Evolutionary conservation across 768 basidiomycete genomes (phyloP).

Genomic region (Tephrocybe rancida): DNA sequence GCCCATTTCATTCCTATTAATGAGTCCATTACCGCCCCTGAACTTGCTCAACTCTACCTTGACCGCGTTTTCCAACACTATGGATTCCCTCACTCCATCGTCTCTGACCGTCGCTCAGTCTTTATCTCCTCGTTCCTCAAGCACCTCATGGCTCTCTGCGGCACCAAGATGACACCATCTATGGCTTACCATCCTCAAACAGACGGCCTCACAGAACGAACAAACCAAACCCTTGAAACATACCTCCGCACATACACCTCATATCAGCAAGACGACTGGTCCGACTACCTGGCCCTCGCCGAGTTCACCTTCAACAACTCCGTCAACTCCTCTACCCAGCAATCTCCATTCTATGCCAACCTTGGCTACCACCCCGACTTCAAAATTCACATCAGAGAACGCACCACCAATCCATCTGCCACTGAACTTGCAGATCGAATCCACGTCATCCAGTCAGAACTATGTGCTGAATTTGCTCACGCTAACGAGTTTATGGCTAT

Average conservation of each 20-base stretch:
- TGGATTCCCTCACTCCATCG: constrained; percentile 33
- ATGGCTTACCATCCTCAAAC: constrained; percentile 23
- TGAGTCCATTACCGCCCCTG: constrained; percentile 25
- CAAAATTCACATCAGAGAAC: constrained; percentile 26
- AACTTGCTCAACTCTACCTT: constrained; percentile 37
- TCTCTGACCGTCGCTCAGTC: constrained; percentile 31
- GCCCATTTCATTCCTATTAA: constrained; percentile 42
- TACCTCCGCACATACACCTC: constrained; percentile 37
- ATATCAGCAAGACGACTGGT: constrained; percentile 36
- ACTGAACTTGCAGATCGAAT: constrained; percentile 29
- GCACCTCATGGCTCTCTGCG: constrained; percentile 7
- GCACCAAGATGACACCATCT: constrained; percentile 21
- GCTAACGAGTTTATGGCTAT: constrained; percentile 29
- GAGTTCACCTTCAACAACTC: constrained; percentile 45
- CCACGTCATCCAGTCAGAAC: constrained; percentile 32
- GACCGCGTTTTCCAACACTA: constrained; percentile 35
- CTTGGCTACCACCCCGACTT: constrained; percentile 33
- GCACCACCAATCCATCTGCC: constrained; percentile 31
- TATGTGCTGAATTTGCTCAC: constrained; percentile 29
- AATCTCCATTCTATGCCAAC: constrained; percentile 28
- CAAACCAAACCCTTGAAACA: constrained; percentile 7
- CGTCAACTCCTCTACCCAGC: constrained; percentile 31
- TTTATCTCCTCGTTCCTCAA: constrained; percentile 36
- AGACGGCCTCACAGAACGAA: constrained; percentile 1
- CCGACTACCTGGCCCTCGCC: constrained; percentile 31